These are phyloP conservation scores for Agaricales sp. DNA, from an alignment of 1,284 basidiomycete genomes.

Conservation along the genomic window DNA sequence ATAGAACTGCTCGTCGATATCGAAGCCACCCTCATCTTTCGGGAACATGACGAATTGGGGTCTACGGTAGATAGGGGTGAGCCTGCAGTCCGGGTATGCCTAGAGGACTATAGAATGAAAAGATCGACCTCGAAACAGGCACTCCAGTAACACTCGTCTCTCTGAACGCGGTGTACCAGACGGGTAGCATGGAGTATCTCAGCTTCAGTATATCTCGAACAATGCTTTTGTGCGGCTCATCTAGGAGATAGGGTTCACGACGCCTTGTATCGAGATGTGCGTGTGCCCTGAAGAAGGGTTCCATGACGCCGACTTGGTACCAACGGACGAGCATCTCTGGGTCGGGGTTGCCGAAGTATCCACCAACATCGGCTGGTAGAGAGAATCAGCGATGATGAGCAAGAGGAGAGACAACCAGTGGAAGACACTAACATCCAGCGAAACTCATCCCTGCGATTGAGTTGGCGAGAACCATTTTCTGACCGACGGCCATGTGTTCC, in stretches of 20 bases:
- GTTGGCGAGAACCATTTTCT: slow-evolving; percentile 91
- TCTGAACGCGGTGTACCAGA: slow-evolving; percentile 96
- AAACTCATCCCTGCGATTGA: slow-evolving; percentile 93
- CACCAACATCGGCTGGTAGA: slow-evolving; percentile 82
- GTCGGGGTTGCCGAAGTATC: slow-evolving; percentile 96
- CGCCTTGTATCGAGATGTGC: slow-evolving; percentile 98
- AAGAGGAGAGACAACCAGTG: slow-evolving; percentile 2
- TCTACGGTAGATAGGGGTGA: slow-evolving; percentile 36
- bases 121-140: slow-evolving; percentile 63
- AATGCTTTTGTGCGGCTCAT: slow-evolving; percentile 81
- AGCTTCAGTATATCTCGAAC: slow-evolving; percentile 75
- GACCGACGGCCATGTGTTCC: slow-evolving; percentile 92
- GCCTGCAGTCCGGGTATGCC: no score
- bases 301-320: slow-evolving; percentile 94
- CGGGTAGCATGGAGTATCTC: slow-evolving; percentile 81
- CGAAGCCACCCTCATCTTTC: slow-evolving; percentile 74
- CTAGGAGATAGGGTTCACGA: slow-evolving; percentile 89
- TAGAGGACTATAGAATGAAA: no score
- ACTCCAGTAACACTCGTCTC: slow-evolving; percentile 74
- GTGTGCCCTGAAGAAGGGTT: slow-evolving; percentile 97
- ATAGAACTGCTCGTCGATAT: slow-evolving; percentile 92
- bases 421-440: slow-evolving; percentile 61
- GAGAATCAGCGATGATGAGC: slow-evolving; percentile 4
- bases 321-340: slow-evolving; percentile 93
- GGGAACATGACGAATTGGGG: slow-evolving; percentile 95